A percentile compares a stretch with the other conserved stretches of the same genome.
phyloP scores from a whole-genome alignment of 345 rosid genomes.

The Eucalyptus decipiens region DNA sequence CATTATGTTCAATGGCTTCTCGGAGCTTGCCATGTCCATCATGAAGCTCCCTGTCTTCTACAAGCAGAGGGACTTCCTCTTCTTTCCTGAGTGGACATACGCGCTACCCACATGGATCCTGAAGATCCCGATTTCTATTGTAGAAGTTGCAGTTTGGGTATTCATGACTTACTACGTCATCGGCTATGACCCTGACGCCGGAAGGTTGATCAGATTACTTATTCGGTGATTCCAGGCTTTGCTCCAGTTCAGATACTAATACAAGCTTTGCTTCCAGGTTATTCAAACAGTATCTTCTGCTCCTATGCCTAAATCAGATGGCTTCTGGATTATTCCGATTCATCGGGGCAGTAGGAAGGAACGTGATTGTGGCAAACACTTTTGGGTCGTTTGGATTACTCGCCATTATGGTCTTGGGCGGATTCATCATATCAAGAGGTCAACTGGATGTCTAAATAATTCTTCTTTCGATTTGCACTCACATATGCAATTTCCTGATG shows the following conservation, averaged over 20 bases:
- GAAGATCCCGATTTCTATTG: conserved; percentile 59
- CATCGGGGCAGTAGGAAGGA: conserved; percentile 47
- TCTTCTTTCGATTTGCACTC: not conserved
- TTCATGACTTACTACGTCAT: conserved; percentile 36
- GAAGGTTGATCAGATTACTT: conserved; percentile 12
- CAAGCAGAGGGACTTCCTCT: conserved; percentile 82
- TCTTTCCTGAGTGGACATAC: conserved; percentile 89
- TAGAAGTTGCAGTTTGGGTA: conserved; percentile 59
- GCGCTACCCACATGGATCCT: conserved; percentile 72
- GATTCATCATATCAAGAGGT: conserved; percentile 53
- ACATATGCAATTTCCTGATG: not conserved
- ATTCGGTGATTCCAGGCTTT: not conserved
- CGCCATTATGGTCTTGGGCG: conserved; percentile 37
- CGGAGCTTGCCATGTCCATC: conserved; percentile 71
- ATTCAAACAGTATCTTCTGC: conserved; percentile 36
- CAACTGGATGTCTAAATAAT: not conserved
- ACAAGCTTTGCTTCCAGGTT: conserved; percentile 20
- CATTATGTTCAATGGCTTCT: conserved; percentile 66
- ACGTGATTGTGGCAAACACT: conserved; percentile 48
- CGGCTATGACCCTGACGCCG: conserved; percentile 38
- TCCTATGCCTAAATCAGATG: conserved; percentile 37
- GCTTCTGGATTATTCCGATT: conserved; percentile 47
- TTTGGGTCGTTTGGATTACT: conserved; percentile 40
- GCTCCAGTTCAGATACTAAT: not conserved
- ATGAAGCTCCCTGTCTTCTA: conserved; percentile 78